Conservation (phyloP, 345 rosid species). For the Pelargonium nanum region DNA sequence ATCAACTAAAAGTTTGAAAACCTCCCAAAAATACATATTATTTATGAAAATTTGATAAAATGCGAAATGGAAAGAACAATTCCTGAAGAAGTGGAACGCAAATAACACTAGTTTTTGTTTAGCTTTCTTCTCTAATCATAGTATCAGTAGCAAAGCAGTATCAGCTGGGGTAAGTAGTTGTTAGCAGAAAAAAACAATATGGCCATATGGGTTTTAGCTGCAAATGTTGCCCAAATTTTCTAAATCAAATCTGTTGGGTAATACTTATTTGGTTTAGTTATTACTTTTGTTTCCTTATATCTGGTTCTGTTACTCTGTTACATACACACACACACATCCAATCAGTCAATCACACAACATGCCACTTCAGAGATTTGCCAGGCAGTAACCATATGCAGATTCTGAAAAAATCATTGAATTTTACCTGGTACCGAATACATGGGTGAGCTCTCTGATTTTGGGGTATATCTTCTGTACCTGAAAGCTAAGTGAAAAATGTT, state of each 20-base stretch:
- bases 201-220: no score
- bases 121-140: neutral
- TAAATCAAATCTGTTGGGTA: no score
- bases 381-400: conserved; percentile 6
- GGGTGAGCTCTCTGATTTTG: neutral
- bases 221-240: no score
- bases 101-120: neutral
- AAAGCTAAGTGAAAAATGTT: neutral
- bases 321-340: neutral
- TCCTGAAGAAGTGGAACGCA: neutral
- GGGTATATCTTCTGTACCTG: neutral
- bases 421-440: neutral
- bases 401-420: conserved; percentile 3
- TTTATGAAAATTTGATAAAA: neutral
- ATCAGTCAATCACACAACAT: neutral
- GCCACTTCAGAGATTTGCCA: conserved; percentile 9
- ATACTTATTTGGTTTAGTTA: neutral
- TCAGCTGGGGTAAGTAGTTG: neutral
- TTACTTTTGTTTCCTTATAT: neutral
- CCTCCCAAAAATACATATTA: neutral
- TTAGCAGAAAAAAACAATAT: no score
- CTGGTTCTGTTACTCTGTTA: neutral
- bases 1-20: neutral
- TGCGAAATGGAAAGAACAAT: neutral
- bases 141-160: no score